A percentile compares a stretch with the other conserved stretches of the same genome.
Evolutionary conservation across 139 green algal genomes (phyloP).

Genomic region (Picochlorum sp.): DNA sequence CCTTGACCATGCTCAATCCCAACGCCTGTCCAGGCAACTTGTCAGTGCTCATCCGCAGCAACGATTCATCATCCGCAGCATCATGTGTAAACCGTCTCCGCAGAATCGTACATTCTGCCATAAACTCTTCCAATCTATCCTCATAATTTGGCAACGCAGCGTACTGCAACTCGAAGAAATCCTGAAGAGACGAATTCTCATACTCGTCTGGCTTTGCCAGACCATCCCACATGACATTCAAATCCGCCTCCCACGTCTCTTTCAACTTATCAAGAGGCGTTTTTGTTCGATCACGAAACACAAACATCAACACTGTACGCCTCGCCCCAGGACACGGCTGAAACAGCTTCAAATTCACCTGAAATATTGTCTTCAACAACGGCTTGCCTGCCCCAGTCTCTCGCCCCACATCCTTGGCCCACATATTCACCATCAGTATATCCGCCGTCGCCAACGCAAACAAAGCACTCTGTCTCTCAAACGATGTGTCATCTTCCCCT

Average conservation of each 20-base stretch:
- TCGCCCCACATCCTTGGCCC: conserved; percentile 95
- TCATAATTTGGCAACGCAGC: conserved; percentile 86
- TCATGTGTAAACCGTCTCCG: conserved; percentile 60
- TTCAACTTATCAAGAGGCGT: conserved; percentile 71
- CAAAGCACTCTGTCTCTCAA: conserved; percentile 92
- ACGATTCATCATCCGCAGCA: conserved; percentile 33
- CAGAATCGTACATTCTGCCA: conserved; percentile 60
- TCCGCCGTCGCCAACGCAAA: conserved; percentile 93
- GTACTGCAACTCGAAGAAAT: conserved; percentile 92
- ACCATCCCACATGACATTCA: conserved; percentile 78
- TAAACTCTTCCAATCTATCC: conserved; percentile 85
- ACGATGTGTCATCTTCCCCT: conserved; percentile 96
- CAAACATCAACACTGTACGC: conserved; percentile 83
- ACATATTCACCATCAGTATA: conserved; percentile 96
- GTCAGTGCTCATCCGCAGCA: conserved; percentile 36
- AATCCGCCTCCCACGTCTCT: conserved; percentile 43
- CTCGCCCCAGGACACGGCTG: conserved; percentile 54
- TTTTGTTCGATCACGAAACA: conserved; percentile 90
- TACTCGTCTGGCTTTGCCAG: conserved; percentile 83
- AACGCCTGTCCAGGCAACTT: conserved; percentile 63
- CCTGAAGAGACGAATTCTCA: conserved; percentile 42
- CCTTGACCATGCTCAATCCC: conserved; percentile 60
- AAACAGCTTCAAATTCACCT: conserved; percentile 99
- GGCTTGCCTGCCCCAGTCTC: conserved; percentile 93
- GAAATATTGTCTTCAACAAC: conserved; percentile 95